Percentiles rank a stretch among this genome's conserved stretches.
Evolutionary conservation across 345 rosid species (phyloP).

Genomic region (Hibiscus tridactylites): DNA sequence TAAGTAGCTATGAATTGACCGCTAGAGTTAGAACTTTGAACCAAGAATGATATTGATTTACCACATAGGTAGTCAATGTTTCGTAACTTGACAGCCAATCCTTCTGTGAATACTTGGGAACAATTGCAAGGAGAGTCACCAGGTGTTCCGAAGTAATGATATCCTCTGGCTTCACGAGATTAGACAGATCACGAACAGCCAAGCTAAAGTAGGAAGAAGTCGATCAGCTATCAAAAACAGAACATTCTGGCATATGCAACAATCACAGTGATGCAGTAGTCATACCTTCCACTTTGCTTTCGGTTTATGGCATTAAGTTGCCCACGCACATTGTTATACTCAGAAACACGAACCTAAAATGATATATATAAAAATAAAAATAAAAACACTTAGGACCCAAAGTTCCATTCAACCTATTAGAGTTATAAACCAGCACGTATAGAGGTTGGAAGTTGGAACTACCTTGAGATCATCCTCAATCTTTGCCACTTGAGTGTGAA

Average conservation of each 20-base stretch:
- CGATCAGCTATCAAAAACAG: conserved; percentile 14
- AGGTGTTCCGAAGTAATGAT: conserved; percentile 76
- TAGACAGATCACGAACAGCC: conserved; percentile 98
- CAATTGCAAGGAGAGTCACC: conserved; percentile 72
- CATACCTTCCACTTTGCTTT: conserved; percentile 96
- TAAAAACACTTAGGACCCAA: conserved; percentile 7
- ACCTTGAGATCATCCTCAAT: conserved; percentile 99
- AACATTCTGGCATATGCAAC: background rate
- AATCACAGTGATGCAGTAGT: background rate
- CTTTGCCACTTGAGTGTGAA: conserved; percentile 78
- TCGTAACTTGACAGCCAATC: conserved; percentile 95
- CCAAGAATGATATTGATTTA: conserved; percentile 27
- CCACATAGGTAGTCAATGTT: conserved; percentile 87
- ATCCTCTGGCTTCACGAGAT: conserved; percentile 87
- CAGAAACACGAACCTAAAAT: conserved; percentile 90
- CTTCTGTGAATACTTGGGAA: conserved; percentile 95
- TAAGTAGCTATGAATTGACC: background rate
- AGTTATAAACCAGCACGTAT: background rate
- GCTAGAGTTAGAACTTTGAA: background rate
- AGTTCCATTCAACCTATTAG: background rate
- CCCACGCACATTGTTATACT: conserved; percentile 87
- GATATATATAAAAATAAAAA: background rate
- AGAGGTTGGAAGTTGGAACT: background rate
- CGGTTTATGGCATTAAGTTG: conserved; percentile 91
- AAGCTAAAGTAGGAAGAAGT: conserved; percentile 50